These are phyloP conservation scores for Pyrenopolyporus hunteri DNA, from an alignment of 495 filamentous ascomycete species.

Conservation along the genomic window DNA sequence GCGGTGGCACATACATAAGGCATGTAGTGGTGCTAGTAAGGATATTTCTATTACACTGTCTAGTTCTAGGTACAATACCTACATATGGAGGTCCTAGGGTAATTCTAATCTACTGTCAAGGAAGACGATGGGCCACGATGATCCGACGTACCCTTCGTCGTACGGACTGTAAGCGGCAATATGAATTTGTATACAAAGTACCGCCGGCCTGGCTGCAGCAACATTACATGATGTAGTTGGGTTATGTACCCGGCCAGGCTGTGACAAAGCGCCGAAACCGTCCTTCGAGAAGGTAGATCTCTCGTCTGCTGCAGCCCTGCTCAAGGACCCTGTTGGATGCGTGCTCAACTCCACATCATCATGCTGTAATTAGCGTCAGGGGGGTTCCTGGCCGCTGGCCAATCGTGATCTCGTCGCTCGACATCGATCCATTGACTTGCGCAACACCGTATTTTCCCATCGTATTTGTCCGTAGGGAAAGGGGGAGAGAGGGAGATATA, in stretches of 20 bases:
- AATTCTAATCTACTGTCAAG: neutral
- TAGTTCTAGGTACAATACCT: too few species aligned
- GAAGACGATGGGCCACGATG: slow-evolving; percentile 4
- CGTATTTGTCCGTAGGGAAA: slow-evolving; percentile 30
- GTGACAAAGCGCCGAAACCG: slow-evolving; percentile 36
- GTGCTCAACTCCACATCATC: slow-evolving; percentile 38
- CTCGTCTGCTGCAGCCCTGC: slow-evolving; percentile 40
- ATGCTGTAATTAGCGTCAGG: slow-evolving; percentile 40
- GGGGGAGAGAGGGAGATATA: too few species aligned
- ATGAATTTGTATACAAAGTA: slow-evolving; percentile 8
- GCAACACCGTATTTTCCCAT: slow-evolving; percentile 41
- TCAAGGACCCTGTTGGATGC: slow-evolving; percentile 34
- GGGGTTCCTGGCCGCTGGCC: slow-evolving; percentile 23
- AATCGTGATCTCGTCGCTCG: slow-evolving; percentile 39
- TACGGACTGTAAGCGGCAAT: too few species aligned
- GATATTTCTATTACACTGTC: too few species aligned
- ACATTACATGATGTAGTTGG: too few species aligned
- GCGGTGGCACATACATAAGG: too few species aligned
- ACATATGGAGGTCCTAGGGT: too few species aligned
- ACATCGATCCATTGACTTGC: slow-evolving; percentile 39
- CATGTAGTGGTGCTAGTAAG: too few species aligned
- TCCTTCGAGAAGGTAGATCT: slow-evolving; percentile 40
- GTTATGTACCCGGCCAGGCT: too few species aligned
- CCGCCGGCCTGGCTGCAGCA: too few species aligned
- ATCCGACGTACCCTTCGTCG: slow-evolving; percentile 12